Evolutionary conservation across 805 yeast genomes (phyloP), one percentile per base, ranked within the genome.

Genomic region (Lipomyces orientalis): DNA sequence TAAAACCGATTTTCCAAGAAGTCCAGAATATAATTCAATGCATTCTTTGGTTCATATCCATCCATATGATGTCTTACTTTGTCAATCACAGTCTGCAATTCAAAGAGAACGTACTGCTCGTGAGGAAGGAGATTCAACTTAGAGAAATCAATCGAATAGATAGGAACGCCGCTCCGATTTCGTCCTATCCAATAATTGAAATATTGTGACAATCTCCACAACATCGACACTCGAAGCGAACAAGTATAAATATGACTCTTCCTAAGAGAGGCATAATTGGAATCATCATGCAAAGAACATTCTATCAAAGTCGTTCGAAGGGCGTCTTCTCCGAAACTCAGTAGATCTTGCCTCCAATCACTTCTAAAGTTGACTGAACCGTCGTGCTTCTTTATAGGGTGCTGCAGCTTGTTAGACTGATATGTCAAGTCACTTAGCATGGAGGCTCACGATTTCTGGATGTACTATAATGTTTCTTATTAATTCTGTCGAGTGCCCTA

Each of bases 81-180:
- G 22, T 29, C 33, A 14, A 63, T 63, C 22, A 51, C 16, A 16
- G 19, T 16, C 49, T 63, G 66, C 1, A 63, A 54, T 8, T 63
- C 59, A 16, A 39, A 58, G 8, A 63, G 46, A 8, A 58, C 16
- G 19, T 31, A 9, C 54, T 63, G 66, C 37, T 63, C 66, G 35
- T 63, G 66, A 22, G 61, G 62, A 9, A 49, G 66, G 7, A 63
- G 54, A n/a, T 46, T 35, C 10, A 63, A 16, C 51, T 43, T 34
- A 22, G 66, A 63, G 54, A 63, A 63, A 46, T 63, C 66, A 9
- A 63, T 51, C 25, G 10, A 9, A 37, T 63, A 35, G n/a, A 46
- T 22, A 12, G 39, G 43, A 16, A 10, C 29, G 4, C 34, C 60
- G 9, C 8, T 9, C 2, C 54, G 37, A 14, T 22, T 19, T 19